Conservation (phyloP, 2,329 filamentous ascomycete species). For the Clathrospora elynae region DNA sequence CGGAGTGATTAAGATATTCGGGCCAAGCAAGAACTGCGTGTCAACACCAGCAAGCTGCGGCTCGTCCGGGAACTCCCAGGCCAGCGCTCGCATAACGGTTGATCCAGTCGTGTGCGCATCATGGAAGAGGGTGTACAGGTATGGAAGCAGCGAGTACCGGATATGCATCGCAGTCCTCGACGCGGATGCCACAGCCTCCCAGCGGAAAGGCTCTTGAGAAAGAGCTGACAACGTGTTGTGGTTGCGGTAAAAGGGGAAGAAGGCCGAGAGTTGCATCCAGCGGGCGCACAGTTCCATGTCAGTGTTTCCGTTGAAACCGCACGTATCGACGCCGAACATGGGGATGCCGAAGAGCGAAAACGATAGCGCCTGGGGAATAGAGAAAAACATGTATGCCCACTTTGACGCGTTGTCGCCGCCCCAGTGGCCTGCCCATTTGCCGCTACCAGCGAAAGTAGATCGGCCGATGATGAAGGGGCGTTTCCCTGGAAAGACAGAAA, state of each 20-base stretch:
- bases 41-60: conserved; percentile 69
- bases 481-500: conserved; percentile 66
- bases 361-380: conserved; percentile 76
- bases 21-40: conserved; percentile 73
- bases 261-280: conserved; percentile 75
- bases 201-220: conserved; percentile 73
- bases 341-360: conserved; percentile 77
- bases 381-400: conserved; percentile 76
- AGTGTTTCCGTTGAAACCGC: conserved; percentile 71
- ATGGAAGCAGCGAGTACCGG: conserved; percentile 72
- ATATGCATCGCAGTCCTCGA: conserved; percentile 70
- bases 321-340: conserved; percentile 69
- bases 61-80: conserved; percentile 76
- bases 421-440: conserved; percentile 80
- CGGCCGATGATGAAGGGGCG: conserved; percentile 85
- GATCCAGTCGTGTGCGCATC: conserved; percentile 67
- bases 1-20: conserved; percentile 68
- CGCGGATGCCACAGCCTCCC: conserved; percentile 68
- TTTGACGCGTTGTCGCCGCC: conserved; percentile 72
- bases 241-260: conserved; percentile 80
- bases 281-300: conserved; percentile 73
- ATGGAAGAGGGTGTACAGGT: conserved; percentile 77
- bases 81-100: conserved; percentile 73
- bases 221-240: conserved; percentile 68
- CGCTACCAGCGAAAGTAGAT: conserved; percentile 78